Percentiles rank a stretch among this genome's conserved stretches.
These are phyloP conservation scores for Amoeboaphelidium protococcarum DNA, from an alignment of 371 early-diverging fungal genomes.

Conservation along the genomic window DNA sequence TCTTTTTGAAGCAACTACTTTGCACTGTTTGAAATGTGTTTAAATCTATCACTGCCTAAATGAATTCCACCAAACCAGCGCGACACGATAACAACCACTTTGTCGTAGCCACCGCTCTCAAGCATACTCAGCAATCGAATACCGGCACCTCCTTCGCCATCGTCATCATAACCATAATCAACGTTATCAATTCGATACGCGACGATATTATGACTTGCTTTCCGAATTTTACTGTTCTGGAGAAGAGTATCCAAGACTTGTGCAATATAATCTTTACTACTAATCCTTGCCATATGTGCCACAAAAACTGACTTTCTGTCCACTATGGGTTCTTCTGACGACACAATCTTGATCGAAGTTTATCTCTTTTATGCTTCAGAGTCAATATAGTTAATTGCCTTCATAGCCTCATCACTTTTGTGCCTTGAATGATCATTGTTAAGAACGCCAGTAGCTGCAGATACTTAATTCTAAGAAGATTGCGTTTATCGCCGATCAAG, in stretches of 20 bases:
- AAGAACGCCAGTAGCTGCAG: too few relatives aligned
- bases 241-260: constrained; percentile 27
- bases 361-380: too few relatives aligned
- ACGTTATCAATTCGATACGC: constrained; percentile 47
- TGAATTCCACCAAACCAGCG: constrained; percentile 75
- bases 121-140: constrained; percentile 43
- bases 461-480: too few relatives aligned
- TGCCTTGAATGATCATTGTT: too few relatives aligned
- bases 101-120: constrained; percentile 34
- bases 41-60: constrained; percentile 60
- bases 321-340: constrained; percentile 17
- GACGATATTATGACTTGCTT: constrained; percentile 66
- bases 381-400: too few relatives aligned
- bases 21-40: constrained; percentile 63
- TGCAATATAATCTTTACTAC: constrained; percentile 23
- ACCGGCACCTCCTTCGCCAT: constrained; percentile 21
- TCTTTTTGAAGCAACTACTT: constrained; percentile 25
- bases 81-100: constrained; percentile 56
- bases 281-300: constrained; percentile 44
- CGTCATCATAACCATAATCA: constrained; percentile 21
- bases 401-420: too few relatives aligned
- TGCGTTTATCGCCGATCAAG: too few relatives aligned
- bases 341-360: too few relatives aligned
- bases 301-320: constrained; percentile 64
- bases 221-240: constrained; percentile 41